phyloP scores from a whole-genome alignment of 2,329 filamentous ascomycete species.

The Colletotrichum simmondsii region DNA sequence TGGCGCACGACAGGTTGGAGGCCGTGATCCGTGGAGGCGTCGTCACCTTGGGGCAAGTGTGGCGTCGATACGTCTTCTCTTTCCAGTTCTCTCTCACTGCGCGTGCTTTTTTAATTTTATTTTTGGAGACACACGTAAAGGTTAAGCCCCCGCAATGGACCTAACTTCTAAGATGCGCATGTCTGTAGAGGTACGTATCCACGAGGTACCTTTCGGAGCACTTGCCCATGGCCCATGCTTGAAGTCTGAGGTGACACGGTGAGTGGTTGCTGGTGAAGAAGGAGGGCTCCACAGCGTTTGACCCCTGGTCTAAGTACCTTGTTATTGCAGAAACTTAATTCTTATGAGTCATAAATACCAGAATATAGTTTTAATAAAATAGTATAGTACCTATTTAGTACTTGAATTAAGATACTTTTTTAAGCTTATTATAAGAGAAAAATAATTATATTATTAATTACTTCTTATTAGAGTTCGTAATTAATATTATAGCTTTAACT shows the following conservation, averaged over 20 bases:
- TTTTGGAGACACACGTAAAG: conserved; percentile 21
- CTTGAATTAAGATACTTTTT: too few species aligned
- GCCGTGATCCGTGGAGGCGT: conserved; percentile 17
- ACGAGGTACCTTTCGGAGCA: background rate
- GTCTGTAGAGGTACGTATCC: background rate
- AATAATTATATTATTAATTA: too few species aligned
- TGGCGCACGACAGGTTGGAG: background rate
- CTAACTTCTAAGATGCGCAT: background rate
- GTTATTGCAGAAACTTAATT: too few species aligned
- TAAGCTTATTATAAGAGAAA: too few species aligned
- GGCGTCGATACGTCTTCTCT: conserved; percentile 8
- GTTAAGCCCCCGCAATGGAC: conserved; percentile 9
- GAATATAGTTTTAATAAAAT: too few species aligned
- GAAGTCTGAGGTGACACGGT: background rate
- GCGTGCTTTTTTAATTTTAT: conserved; percentile 13
- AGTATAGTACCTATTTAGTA: too few species aligned
- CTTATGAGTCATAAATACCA: too few species aligned
- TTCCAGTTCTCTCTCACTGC: background rate
- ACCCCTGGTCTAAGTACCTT: background rate
- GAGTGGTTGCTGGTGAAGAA: background rate
- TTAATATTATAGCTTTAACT: too few species aligned
- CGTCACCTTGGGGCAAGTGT: conserved; percentile 27
- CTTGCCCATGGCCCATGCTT: too few species aligned
- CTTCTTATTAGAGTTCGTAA: too few species aligned
- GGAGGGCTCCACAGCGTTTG: background rate